These are phyloP conservation scores for Phytophthora brassicae DNA, from an alignment of 352 stramenopile genomes.

Conservation along the genomic window DNA sequence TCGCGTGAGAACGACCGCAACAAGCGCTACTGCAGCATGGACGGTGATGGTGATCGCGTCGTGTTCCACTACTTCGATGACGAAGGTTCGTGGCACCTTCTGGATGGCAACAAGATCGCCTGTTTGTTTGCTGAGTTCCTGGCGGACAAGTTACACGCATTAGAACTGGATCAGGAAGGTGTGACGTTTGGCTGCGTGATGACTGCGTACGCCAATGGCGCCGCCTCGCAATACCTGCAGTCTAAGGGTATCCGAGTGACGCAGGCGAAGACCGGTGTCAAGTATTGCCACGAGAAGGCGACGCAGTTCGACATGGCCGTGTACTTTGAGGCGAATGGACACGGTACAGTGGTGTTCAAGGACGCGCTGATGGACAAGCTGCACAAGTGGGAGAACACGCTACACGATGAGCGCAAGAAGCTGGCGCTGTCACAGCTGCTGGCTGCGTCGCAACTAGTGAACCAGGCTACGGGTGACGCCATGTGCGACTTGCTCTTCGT, in stretches of 20 bases:
- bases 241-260: constrained; percentile 69
- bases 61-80: constrained; percentile 95
- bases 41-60: constrained; percentile 98
- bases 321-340: constrained; percentile 99
- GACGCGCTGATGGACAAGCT: constrained; percentile 85
- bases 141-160: constrained; percentile 82
- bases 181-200: constrained; percentile 96
- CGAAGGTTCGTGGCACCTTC: constrained; percentile 74
- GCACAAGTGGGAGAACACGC: constrained; percentile 72
- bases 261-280: constrained; percentile 97
- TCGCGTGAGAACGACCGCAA: constrained; percentile 64
- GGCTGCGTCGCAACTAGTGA: constrained; percentile 91
- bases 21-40: constrained; percentile 92
- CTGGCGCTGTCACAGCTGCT: constrained; percentile 81
- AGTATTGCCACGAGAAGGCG: constrained; percentile 96
- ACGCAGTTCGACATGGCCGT: constrained; percentile 97
- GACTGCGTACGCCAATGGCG: constrained; percentile 99
- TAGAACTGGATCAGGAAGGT: constrained; percentile 72
- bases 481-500: constrained; percentile 97
- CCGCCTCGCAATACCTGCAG: constrained; percentile 90
- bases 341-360: constrained; percentile 98
- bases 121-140: constrained; percentile 95
- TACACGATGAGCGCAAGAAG: constrained; percentile 83
- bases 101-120: constrained; percentile 99
- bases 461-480: constrained; percentile 97